Evolutionary conservation across 805 yeast species (phyloP), one percentile per base, ranked within the genome.

Genomic region (Candida gorgasii): DNA sequence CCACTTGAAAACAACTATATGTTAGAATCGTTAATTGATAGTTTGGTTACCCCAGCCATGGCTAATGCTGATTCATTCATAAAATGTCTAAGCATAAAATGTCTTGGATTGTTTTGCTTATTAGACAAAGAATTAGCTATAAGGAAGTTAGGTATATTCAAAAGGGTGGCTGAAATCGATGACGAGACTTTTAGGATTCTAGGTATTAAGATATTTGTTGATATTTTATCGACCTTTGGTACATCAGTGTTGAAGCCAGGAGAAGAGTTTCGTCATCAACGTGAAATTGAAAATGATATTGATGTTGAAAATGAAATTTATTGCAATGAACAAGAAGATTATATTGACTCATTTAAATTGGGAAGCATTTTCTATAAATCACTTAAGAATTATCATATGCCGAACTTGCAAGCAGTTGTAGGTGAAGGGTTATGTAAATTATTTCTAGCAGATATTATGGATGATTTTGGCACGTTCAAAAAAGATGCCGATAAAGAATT

Each of bases 341-440:
- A 32, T 31, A 85, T 82, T 16, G 89, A 84, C 55, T 73, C 85
- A 0, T 63, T 78, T 41, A 81, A 85, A 0, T 66, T 85, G 43
- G 87, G 86, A 46, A 79, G 83, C 56, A 65, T 87, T 20, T 83
- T 86, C 47, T 84, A 82, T 65, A 78, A 81, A 57, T 76, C 84
- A 1, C 65, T 86, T 50, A 76, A 79, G 54, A 75, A 75, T 49
- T 68, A 67, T 44, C 75, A 75, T 4, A 67, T 77, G 50, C 86
- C 86, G 1, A 76, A 75, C 19, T 73, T 89, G 14, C 96, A 88
- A 58, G 82, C 92, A 0, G 72, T 80, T 1, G 85, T 92, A 8
- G 96, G 92, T 0, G 95, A 88, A 55, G 95, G 96, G 0, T 66
- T 90, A 18, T 86, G 90, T 54, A 90, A 92, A 64, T 66, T 92